Conservation (phyloP, 495 filamentous ascomycete genomes). For the Trypethelium eluteriae region DNA sequence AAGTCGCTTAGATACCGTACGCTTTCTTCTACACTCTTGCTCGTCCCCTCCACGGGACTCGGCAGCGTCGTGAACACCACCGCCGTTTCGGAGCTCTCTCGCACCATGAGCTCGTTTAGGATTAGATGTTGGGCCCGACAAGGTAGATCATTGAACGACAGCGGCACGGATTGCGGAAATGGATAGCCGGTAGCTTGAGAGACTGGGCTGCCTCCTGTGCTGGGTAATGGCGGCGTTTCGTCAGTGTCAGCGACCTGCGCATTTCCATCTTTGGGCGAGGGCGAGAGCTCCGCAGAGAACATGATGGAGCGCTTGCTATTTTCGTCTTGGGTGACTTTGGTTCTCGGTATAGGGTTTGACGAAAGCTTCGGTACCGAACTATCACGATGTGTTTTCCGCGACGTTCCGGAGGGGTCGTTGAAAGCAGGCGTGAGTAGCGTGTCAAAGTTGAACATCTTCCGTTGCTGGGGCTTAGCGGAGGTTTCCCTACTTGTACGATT, state of each 20-base stretch:
- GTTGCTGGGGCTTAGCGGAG: not conserved
- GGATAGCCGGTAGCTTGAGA: slow-evolving; percentile 44
- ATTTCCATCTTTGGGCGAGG: not conserved
- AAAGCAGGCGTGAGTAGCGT: not conserved
- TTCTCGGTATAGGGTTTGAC: slow-evolving; percentile 66
- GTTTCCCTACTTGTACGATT: not conserved
- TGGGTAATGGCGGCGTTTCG: not conserved
- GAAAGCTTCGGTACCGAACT: slow-evolving; percentile 51
- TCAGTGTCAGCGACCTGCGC: not conserved
- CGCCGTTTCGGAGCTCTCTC: slow-evolving; percentile 62
- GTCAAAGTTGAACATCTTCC: not conserved
- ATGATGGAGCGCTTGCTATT: slow-evolving; percentile 66
- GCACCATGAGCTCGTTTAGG: slow-evolving; percentile 71
- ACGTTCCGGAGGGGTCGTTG: not conserved
- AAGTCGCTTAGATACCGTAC: slow-evolving; percentile 60
- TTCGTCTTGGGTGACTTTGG: slow-evolving; percentile 57
- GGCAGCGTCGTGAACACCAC: slow-evolving; percentile 79
- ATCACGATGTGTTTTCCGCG: not conserved
- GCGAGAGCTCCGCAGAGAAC: slow-evolving; percentile 40
- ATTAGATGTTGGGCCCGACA: slow-evolving; percentile 78
- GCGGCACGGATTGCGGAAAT: slow-evolving; percentile 49
- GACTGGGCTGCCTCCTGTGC: not conserved
- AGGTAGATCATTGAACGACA: slow-evolving; percentile 81
- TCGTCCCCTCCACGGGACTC: slow-evolving; percentile 60
- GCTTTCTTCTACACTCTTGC: slow-evolving; percentile 59